Conservation (phyloP, 176 grass and related monocot species). For the Metroxylon sagu region DNA sequence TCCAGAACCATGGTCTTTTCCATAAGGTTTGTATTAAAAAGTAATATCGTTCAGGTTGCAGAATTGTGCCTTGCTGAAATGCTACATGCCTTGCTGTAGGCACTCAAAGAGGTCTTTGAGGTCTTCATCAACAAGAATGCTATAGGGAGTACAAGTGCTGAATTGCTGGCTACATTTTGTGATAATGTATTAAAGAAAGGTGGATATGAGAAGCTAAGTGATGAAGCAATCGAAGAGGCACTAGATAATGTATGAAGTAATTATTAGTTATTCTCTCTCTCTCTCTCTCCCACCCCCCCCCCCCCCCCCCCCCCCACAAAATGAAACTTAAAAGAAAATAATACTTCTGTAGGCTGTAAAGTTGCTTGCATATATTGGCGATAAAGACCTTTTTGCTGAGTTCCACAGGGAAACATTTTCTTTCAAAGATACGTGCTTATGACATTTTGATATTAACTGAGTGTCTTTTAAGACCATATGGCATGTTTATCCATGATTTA, state of each 20-base stretch:
- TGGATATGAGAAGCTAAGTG: slow-evolving; percentile 88
- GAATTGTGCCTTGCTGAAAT: too few species aligned
- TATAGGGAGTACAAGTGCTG: slow-evolving; percentile 82
- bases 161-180: slow-evolving; percentile 86
- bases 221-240: slow-evolving; percentile 98
- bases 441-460: too few species aligned
- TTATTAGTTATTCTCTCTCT: too few species aligned
- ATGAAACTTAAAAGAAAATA: neutral
- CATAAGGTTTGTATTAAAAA: slow-evolving; percentile 54
- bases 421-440: too few species aligned
- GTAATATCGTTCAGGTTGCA: too few species aligned
- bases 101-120: slow-evolving; percentile 94
- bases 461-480: too few species aligned
- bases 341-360: slow-evolving; percentile 59
- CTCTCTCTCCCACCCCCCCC: too few species aligned
- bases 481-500: too few species aligned
- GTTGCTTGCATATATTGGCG: slow-evolving; percentile 81
- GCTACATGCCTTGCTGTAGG: slow-evolving; percentile 26
- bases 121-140: slow-evolving; percentile 95
- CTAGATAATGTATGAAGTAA: slow-evolving; percentile 64
- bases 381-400: slow-evolving; percentile 94
- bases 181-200: slow-evolving; percentile 98
- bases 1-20: slow-evolving; percentile 88
- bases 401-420: slow-evolving; percentile 53
- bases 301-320: too few species aligned